Evolutionary conservation across 139 green algal species (phyloP).

Genomic region (Spirogloea muscicola): DNA sequence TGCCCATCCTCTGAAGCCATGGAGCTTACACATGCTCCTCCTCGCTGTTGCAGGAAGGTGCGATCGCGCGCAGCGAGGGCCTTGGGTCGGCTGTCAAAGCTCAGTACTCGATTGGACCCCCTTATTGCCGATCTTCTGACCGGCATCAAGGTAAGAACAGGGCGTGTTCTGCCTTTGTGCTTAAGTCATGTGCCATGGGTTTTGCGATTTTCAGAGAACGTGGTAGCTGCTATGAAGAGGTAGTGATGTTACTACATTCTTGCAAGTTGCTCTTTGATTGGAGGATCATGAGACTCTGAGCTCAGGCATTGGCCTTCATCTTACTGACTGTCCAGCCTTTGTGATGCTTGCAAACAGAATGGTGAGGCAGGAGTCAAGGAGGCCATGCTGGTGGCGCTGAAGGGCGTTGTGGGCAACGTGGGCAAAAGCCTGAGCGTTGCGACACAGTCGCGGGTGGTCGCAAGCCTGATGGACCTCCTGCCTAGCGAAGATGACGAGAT

Average conservation of each 20-base stretch:
- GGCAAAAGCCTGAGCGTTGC: slow-evolving; percentile 1
- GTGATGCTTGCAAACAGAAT: too few relatives aligned
- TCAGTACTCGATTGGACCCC: slow-evolving; percentile 42
- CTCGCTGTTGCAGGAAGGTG: slow-evolving; percentile 24
- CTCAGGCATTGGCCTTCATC: too few relatives aligned
- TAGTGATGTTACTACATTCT: too few relatives aligned
- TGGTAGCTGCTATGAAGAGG: too few relatives aligned
- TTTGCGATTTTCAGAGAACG: too few relatives aligned
- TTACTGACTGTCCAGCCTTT: too few relatives aligned
- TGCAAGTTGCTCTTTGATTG: too few relatives aligned
- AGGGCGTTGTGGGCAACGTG: slow-evolving; percentile 24
- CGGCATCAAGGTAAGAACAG: slow-evolving; percentile 29
- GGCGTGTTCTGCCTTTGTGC: too few relatives aligned
- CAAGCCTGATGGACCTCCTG: slow-evolving; percentile 15
- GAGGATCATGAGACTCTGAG: too few relatives aligned
- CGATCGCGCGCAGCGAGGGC: slow-evolving; percentile 31
- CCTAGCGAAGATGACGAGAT: slow-evolving; percentile 33
- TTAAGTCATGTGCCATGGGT: too few relatives aligned
- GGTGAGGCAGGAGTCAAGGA: slow-evolving; percentile 36
- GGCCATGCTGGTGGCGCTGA: slow-evolving; percentile 32
- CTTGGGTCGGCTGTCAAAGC: slow-evolving; percentile 23
- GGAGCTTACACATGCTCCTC: too few relatives aligned
- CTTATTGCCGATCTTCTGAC: slow-evolving; percentile 32
- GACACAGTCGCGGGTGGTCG: background rate
- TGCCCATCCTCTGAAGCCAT: too few relatives aligned